A percentile compares a stretch with the other conserved stretches of the same genome.
Evolutionary conservation across 768 basidiomycete genomes (phyloP).

Genomic region (Naematelia encephala): DNA sequence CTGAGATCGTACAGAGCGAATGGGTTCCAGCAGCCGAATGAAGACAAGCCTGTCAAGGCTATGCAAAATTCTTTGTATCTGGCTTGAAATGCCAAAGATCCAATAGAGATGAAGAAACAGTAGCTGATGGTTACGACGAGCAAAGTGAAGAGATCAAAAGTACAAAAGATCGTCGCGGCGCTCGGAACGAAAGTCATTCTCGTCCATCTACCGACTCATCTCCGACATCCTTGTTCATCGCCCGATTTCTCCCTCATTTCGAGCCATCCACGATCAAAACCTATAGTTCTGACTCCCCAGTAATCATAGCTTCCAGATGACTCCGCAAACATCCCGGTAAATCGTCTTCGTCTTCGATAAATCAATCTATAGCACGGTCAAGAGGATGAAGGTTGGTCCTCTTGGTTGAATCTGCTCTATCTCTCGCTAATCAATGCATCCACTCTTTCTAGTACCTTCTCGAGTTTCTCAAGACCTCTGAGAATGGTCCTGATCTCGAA

Average conservation of each 20-base stretch:
- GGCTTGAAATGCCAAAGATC: too few species aligned
- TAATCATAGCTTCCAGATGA: slow-evolving; percentile 30
- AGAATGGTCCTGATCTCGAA: slow-evolving; percentile 60
- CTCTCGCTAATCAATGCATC: slow-evolving; percentile 23
- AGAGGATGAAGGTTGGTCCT: slow-evolving; percentile 40
- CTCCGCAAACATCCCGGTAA: slow-evolving; percentile 11
- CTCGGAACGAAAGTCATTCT: slow-evolving; percentile 1
- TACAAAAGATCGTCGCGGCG: slow-evolving; percentile 1
- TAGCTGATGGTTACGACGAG: background rate
- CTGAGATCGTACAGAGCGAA: background rate
- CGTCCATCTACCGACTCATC: slow-evolving; percentile 4
- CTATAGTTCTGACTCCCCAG: background rate
- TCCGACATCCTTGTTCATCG: slow-evolving; percentile 1
- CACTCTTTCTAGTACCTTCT: slow-evolving; percentile 69
- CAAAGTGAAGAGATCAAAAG: background rate
- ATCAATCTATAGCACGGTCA: background rate
- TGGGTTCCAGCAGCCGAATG: background rate
- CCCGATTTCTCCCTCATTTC: slow-evolving; percentile 23
- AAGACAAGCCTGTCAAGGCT: background rate
- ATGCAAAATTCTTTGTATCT: background rate
- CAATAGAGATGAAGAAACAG: too few species aligned
- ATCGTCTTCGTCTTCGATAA: background rate
- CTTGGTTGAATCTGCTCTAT: slow-evolving; percentile 1
- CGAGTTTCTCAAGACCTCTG: slow-evolving; percentile 75
- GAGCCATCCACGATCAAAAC: slow-evolving; percentile 31